Evolutionary conservation across 768 basidiomycete genomes (phyloP).

Genomic region (Boletus sp.): DNA sequence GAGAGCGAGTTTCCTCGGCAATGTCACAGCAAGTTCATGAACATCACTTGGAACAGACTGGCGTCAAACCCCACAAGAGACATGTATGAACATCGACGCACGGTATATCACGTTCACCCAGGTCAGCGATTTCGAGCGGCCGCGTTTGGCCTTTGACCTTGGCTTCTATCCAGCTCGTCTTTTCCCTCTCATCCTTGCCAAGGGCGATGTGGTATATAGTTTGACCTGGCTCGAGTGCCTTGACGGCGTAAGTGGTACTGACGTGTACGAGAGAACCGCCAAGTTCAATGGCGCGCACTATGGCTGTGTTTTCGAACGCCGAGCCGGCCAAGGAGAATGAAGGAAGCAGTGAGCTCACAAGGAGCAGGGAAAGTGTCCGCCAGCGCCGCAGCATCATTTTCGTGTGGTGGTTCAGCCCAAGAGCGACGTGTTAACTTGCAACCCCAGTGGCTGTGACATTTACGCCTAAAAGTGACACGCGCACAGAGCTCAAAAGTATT

Average conservation of each 20-base stretch:
- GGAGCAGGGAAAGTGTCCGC: slow-evolving; percentile 47
- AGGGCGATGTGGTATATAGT: slow-evolving; percentile 68
- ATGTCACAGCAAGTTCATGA: slow-evolving; percentile 56
- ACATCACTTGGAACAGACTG: slow-evolving; percentile 37
- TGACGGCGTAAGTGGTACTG: slow-evolving; percentile 85
- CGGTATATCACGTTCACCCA: slow-evolving; percentile 48
- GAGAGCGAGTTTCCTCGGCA: slow-evolving; percentile 56
- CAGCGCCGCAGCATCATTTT: slow-evolving; percentile 40
- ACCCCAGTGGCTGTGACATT: slow-evolving; percentile 12
- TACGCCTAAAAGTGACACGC: not conserved
- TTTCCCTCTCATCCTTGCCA: slow-evolving; percentile 55
- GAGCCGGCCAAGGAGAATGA: slow-evolving; percentile 40
- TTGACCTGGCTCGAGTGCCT: slow-evolving; percentile 59
- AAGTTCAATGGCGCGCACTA: slow-evolving; percentile 87
- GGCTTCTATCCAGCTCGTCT: slow-evolving; percentile 76
- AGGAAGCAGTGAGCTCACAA: slow-evolving; percentile 39
- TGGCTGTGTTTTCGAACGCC: slow-evolving; percentile 83
- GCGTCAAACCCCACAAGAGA: slow-evolving; percentile 10
- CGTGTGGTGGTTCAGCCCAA: slow-evolving; percentile 30
- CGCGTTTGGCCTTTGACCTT: slow-evolving; percentile 69
- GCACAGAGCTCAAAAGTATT: not conserved
- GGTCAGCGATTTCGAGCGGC: slow-evolving; percentile 49
- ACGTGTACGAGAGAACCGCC: slow-evolving; percentile 85
- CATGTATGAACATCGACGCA: slow-evolving; percentile 35
- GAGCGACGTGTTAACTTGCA: slow-evolving; percentile 18